These are phyloP conservation scores for Pueraria montana DNA, from an alignment of 306 rosid genomes.

Conservation along the genomic window DNA sequence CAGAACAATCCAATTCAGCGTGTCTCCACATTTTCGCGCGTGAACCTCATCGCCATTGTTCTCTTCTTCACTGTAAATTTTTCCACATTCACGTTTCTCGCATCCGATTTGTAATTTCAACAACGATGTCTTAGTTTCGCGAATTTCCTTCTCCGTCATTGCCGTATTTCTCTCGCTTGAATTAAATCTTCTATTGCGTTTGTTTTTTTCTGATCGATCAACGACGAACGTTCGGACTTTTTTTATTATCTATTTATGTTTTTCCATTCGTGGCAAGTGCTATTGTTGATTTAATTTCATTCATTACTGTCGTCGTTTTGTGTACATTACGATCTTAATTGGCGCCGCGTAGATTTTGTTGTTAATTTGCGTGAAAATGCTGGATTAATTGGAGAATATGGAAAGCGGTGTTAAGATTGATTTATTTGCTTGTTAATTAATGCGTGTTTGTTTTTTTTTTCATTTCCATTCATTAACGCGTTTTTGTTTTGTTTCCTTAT, in stretches of 20 bases:
- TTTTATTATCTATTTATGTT: neutral
- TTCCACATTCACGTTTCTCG: constrained; percentile 14
- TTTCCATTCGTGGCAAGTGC: neutral
- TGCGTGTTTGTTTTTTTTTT: neutral
- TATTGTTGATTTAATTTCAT: neutral
- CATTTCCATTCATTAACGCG: constrained; percentile 18
- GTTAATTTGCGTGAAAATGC: constrained; percentile 42
- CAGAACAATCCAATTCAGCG: constrained; percentile 45
- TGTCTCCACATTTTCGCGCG: constrained; percentile 50
- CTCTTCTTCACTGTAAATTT: constrained; percentile 44
- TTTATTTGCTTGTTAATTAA: constrained; percentile 12
- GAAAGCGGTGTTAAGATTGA: neutral
- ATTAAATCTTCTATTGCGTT: neutral
- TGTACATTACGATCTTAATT: constrained; percentile 29
- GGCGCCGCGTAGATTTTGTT: constrained; percentile 28
- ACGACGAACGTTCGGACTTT: constrained; percentile 3
- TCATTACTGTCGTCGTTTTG: neutral
- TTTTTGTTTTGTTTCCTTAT: constrained; percentile 35
- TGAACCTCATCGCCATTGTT: constrained; percentile 48
- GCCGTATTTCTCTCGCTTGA: constrained; percentile 1
- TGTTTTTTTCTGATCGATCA: constrained; percentile 31
- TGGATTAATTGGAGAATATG: constrained; percentile 29
- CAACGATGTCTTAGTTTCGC: neutral
- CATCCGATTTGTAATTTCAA: constrained; percentile 1
- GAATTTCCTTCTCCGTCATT: constrained; percentile 12